Evolutionary conservation across 2,329 filamentous ascomycete genomes (phyloP), one percentile per base, ranked within the genome.

Genomic region (Mycosphaerelloides madeirae): DNA sequence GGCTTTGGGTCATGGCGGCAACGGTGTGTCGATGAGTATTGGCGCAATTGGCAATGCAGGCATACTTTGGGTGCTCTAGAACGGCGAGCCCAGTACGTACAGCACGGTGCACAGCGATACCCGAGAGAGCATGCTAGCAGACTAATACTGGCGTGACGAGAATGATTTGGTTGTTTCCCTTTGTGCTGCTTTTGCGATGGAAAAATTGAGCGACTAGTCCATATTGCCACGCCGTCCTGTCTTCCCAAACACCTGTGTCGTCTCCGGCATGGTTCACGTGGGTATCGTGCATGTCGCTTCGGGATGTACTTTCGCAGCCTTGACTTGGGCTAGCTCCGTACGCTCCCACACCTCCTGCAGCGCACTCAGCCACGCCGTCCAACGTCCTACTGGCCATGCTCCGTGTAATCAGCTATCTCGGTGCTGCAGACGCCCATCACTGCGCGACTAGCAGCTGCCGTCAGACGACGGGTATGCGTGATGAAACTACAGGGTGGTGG

Each of bases 81-180:
- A 25, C 5, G 22, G 22, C 22, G 22, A 9, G 22, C 22, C 22
- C 22, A 25, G 22, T 25, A 35, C 35, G 22, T 25, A 35, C 35
- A 35, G 35, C 36, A 28, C 22, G 35, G 32, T 35, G 34, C 38
- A 31, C 38, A 40, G 19, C 34, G 41, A 49, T 45, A 45, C 46
- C 46, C 38, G 25, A 41, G 37, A 36, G 33, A 33, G 42, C 44
- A 31, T 13, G 46, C 46, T 49, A 49, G 46, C 28, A 28, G 33
- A 37, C 20, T 36, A 45, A 34, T 45, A 35, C 39, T 47, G 39
- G 44, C 44, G 34, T 20, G 39, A 34, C 31, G 37, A 34, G 36
- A 34, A 31, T 31, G 14, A 42, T 44, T 37, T 31, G n/a, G n/a
- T n/a, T 49, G 28, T 44, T 49, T 31, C 22, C 33, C 36, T 44